A percentile compares a stretch with the other conserved stretches of the same genome.
Evolutionary conservation across 2,329 filamentous ascomycete genomes (phyloP).

Genomic region (Fusarium irregulare): DNA sequence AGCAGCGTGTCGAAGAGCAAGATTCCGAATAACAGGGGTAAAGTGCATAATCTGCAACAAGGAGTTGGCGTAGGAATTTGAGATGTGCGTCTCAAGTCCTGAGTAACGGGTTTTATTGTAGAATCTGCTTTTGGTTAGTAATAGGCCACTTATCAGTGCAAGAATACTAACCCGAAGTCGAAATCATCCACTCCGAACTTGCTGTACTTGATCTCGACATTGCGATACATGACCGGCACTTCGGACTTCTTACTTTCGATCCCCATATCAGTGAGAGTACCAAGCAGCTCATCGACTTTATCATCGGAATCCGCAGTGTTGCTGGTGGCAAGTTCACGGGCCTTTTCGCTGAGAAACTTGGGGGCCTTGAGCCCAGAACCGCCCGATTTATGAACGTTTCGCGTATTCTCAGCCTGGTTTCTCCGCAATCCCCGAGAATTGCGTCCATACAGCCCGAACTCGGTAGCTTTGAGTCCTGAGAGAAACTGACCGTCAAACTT

Average conservation of each 20-base stretch:
- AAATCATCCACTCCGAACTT: conserved; percentile 99
- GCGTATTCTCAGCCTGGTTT: conserved; percentile 86
- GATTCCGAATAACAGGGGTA: conserved; percentile 86
- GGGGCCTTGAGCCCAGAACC: conserved; percentile 76
- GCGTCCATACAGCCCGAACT: conserved; percentile 81
- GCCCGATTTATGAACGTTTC: conserved; percentile 68
- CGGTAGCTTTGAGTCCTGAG: conserved; percentile 73
- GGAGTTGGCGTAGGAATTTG: conserved; percentile 95
- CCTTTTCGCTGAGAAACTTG: conserved; percentile 95
- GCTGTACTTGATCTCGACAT: conserved; percentile 98
- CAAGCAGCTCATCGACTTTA: conserved; percentile 67
- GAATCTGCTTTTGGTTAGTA: conserved; percentile 67
- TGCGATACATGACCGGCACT: conserved; percentile 88
- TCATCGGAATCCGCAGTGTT: conserved; percentile 56
- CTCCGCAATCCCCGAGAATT: conserved; percentile 79
- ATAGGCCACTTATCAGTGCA: background rate
- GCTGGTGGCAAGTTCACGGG: conserved; percentile 71
- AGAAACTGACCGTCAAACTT: conserved; percentile 80
- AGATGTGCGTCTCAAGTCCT: conserved; percentile 93
- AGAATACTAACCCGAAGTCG: conserved; percentile 81
- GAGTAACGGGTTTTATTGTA: conserved; percentile 95
- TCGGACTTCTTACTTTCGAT: conserved; percentile 82
- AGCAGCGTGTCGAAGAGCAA: conserved; percentile 89
- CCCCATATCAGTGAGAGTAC: conserved; percentile 74
- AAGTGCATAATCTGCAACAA: conserved; percentile 92